phyloP scores from a whole-genome alignment of 129 eudicot species.

The Kitagawia praeruptora region DNA sequence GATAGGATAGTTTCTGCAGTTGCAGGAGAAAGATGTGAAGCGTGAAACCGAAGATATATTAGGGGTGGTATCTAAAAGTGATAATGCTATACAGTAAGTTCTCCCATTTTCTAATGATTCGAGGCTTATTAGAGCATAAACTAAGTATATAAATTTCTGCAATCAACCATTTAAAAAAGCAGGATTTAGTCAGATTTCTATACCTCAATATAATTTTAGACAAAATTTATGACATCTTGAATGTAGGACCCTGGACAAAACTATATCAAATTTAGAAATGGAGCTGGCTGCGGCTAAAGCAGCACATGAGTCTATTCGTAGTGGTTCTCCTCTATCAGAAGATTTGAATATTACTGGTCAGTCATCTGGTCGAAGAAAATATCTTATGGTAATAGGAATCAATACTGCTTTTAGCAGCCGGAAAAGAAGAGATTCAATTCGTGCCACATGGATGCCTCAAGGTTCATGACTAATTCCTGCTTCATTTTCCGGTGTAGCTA shows the following conservation, averaged over 20 bases:
- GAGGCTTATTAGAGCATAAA: not conserved
- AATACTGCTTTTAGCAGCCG: slow-evolving; percentile 94
- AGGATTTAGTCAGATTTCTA: not conserved
- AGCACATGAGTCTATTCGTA: slow-evolving; percentile 55
- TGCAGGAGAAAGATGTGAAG: slow-evolving; percentile 47
- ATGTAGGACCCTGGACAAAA: slow-evolving; percentile 72
- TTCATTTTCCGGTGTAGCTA: not conserved
- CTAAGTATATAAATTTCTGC: not conserved
- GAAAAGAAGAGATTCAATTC: slow-evolving; percentile 92
- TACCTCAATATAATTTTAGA: not conserved
- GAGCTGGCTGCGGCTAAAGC: slow-evolving; percentile 78
- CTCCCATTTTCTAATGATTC: not conserved
- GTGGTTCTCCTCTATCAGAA: slow-evolving; percentile 61
- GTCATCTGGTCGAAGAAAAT: slow-evolving; percentile 34
- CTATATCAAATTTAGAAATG: slow-evolving; percentile 84
- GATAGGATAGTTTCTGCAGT: slow-evolving; percentile 17
- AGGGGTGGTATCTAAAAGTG: slow-evolving; percentile 61
- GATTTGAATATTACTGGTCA: slow-evolving; percentile 23
- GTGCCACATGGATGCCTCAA: slow-evolving; percentile 97
- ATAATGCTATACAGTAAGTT: slow-evolving; percentile 58
- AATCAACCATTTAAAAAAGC: not conserved
- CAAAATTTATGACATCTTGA: not conserved
- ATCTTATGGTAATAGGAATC: slow-evolving; percentile 75
- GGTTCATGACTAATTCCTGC: slow-evolving; percentile 27
- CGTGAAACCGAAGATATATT: slow-evolving; percentile 46